Evolutionary conservation across 1,284 basidiomycete genomes (phyloP), one percentile per base, ranked within the genome.

Genomic region (Naganishia cerealis): DNA sequence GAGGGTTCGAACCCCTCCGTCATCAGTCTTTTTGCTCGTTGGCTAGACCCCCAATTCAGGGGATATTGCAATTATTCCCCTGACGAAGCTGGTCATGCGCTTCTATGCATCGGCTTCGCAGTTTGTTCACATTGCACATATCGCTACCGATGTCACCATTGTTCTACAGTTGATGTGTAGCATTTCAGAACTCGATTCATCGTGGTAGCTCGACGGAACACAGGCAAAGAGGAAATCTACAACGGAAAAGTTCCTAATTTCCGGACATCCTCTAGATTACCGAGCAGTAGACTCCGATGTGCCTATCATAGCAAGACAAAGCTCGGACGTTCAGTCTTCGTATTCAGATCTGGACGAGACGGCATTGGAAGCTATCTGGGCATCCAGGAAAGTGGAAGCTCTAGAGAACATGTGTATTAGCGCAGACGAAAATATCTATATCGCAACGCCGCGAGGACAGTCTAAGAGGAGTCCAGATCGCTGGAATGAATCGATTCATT

Each of bases 101-200:
- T 72, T 78, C 16, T 69, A 80, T 15, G 68, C 70, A 13, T 62
- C 75, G 33, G 74, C 77, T 38, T 71, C 76, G 24, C 70, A 73
- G 59, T 72, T 78, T 62, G 71, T 75, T 0, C 78, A 77, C 70
- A 75, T 81, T 57, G 77, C 76, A 1, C 78, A 80, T 61, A 69
- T 79, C 16, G 73, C 78, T 0, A 75, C 70, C 33, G 76, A 79
- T 18, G 72, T 81, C 3, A 73, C 75, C 18, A 62, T 66, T 36
- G 70, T 77, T 29, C 75, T 79, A 54, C 63, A 72, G 21, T 56
- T 58, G 1, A 62, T 79, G 6, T 43, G 67, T 18, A 65, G 73
- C 29, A 57, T 73, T 8, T 57, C 72, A 9, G 78, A 79, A 70
- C 40, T 77, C 29, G 77, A 80, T 69, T 26, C 56, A 24, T 77